A percentile compares a stretch with the other conserved stretches of the same genome.
Conservation (phyloP, 371 early-diverging fungal species). For the Lichtheimia hyalospora region DNA sequence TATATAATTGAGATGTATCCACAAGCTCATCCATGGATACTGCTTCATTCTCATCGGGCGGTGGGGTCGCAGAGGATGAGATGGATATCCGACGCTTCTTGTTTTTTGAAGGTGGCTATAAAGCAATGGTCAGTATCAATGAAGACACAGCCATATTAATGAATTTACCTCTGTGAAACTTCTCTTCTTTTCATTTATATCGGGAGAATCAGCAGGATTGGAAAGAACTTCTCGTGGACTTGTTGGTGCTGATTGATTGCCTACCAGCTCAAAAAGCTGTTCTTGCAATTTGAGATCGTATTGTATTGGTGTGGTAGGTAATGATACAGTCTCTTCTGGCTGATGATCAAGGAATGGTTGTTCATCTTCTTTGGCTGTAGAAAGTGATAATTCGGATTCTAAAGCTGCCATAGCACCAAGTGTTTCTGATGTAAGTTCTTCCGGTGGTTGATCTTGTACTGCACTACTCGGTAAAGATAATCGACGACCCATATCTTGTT, state of each 20-base stretch:
- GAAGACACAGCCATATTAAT: neutral
- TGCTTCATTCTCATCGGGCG: constrained; percentile 12
- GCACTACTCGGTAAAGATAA: constrained; percentile 42
- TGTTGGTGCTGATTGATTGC: neutral
- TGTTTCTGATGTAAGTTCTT: constrained; percentile 25
- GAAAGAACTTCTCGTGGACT: neutral
- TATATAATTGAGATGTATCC: constrained; percentile 57
- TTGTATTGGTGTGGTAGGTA: neutral
- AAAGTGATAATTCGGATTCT: constrained; percentile 16
- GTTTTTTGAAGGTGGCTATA: neutral
- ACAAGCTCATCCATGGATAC: constrained; percentile 64
- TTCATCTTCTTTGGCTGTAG: constrained; percentile 15
- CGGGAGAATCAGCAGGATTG: constrained; percentile 3
- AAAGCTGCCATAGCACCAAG: constrained; percentile 27
- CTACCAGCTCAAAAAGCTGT: constrained; percentile 33
- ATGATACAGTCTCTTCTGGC: neutral
- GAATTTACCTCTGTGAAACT: neutral
- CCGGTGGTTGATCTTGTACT: constrained; percentile 29
- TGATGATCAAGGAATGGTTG: too few species aligned
- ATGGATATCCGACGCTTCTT: neutral
- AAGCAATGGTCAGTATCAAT: neutral
- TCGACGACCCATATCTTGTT: constrained; percentile 20
- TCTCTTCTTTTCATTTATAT: neutral
- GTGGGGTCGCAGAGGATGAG: constrained; percentile 3
- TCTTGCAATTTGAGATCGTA: constrained; percentile 25